A percentile compares a stretch with the other conserved stretches of the same genome.
phyloP scores from a whole-genome alignment of 306 rosid species.

The Cyamopsis tetragonoloba region DNA sequence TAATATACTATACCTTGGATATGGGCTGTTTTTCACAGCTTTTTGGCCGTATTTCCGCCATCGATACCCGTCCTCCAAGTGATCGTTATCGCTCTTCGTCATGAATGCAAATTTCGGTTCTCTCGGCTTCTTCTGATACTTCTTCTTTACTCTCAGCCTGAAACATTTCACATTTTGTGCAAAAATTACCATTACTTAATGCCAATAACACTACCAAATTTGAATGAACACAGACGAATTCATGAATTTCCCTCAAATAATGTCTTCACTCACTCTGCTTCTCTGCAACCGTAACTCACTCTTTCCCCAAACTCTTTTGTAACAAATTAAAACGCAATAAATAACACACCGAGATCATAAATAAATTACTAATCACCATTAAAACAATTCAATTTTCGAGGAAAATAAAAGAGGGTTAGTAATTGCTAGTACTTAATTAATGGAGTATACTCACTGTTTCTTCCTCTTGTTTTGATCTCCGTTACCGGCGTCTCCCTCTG shows the following conservation, averaged over 20 bases:
- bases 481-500: constrained; percentile 23
- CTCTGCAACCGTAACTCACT: background rate
- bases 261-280: background rate
- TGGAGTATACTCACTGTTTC: constrained; percentile 66
- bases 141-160: constrained; percentile 42
- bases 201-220: no score
- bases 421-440: background rate
- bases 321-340: no score
- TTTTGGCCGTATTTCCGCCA: constrained; percentile 88
- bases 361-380: no score
- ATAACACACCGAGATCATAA: background rate
- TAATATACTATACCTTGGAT: constrained; percentile 47
- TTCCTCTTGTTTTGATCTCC: constrained; percentile 51
- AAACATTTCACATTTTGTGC: background rate
- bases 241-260: constrained; percentile 8
- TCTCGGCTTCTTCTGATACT: constrained; percentile 52
- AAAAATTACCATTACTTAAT: background rate
- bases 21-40: constrained; percentile 74
- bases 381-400: background rate
- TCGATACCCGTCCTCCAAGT: constrained; percentile 71
- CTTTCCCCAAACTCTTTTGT: background rate
- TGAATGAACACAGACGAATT: background rate
- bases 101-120: constrained; percentile 59
- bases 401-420: constrained; percentile 14
- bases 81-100: constrained; percentile 72